These are phyloP conservation scores for Brassica juncea DNA, from an alignment of 345 rosid species.

Conservation along the genomic window DNA sequence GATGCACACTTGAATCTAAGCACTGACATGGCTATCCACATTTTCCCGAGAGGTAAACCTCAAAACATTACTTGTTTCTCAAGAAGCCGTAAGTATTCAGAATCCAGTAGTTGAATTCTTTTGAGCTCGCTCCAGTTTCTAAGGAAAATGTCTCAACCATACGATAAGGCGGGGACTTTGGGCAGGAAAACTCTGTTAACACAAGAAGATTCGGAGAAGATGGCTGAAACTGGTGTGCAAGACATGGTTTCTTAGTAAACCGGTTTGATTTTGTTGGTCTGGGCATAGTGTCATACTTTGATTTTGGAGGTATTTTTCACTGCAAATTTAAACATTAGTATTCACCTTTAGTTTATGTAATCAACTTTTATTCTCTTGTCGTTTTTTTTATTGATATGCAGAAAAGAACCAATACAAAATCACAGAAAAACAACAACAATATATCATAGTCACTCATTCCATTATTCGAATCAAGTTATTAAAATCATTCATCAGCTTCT, in stretches of 20 bases:
- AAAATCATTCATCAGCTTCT: not conserved
- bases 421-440: not conserved
- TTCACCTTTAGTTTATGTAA: too few species aligned
- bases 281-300: not conserved
- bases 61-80: not conserved
- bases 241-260: conserved; percentile 43
- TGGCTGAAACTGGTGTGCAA: conserved; percentile 55
- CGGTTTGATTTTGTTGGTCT: not conserved
- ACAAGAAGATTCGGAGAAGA: conserved; percentile 83
- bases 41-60: conserved; percentile 75
- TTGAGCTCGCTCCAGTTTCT: conserved; percentile 55
- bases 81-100: not conserved
- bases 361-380: not conserved
- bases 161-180: conserved; percentile 63
- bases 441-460: not conserved
- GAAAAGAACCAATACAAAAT: too few species aligned
- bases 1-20: conserved; percentile 91
- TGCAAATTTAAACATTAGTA: too few species aligned
- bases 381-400: not conserved
- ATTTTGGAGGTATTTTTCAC: not conserved
- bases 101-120: not conserved
- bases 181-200: conserved; percentile 76
- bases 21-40: conserved; percentile 95
- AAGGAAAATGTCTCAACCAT: conserved; percentile 95
- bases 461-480: not conserved